Conservation (phyloP, 768 basidiomycete genomes). For the Saitozyma podzolica region DNA sequence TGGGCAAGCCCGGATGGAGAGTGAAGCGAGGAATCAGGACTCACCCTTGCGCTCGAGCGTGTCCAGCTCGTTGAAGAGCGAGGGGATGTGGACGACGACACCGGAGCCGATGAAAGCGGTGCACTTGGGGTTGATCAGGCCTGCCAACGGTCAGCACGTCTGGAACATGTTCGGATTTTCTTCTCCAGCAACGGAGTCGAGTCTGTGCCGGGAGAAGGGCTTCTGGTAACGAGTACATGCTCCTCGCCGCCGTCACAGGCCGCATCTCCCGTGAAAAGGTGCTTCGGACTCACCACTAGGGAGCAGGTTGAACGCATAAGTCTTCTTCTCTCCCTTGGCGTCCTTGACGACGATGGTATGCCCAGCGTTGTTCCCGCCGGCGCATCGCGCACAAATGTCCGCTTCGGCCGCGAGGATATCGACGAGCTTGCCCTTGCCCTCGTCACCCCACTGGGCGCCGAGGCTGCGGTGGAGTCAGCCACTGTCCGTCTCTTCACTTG, state of each 20-base stretch:
- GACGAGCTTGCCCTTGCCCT: conserved; percentile 72
- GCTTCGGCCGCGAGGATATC: conserved; percentile 87
- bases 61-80: conserved; percentile 91
- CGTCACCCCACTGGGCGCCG: conserved; percentile 56
- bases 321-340: conserved; percentile 64
- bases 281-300: conserved; percentile 70
- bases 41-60: conserved; percentile 77
- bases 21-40: conserved; percentile 12
- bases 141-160: conserved; percentile 52
- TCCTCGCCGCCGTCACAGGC: not conserved
- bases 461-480: conserved; percentile 34
- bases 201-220: too few relatives aligned
- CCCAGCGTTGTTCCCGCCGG: conserved; percentile 98
- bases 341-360: conserved; percentile 92
- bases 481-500: not conserved
- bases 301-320: conserved; percentile 91
- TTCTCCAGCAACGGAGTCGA: too few relatives aligned
- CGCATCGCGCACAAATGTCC: conserved; percentile 93
- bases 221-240: too few relatives aligned
- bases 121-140: conserved; percentile 81
- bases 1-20: not conserved
- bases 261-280: not conserved
- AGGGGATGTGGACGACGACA: conserved; percentile 93
- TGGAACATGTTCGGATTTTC: not conserved
- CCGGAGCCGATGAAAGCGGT: conserved; percentile 87